Evolutionary conservation across 1,139 yeast species (phyloP), one percentile per base, ranked within the genome.

Genomic region (Saccharomycopsis phalli): DNA sequence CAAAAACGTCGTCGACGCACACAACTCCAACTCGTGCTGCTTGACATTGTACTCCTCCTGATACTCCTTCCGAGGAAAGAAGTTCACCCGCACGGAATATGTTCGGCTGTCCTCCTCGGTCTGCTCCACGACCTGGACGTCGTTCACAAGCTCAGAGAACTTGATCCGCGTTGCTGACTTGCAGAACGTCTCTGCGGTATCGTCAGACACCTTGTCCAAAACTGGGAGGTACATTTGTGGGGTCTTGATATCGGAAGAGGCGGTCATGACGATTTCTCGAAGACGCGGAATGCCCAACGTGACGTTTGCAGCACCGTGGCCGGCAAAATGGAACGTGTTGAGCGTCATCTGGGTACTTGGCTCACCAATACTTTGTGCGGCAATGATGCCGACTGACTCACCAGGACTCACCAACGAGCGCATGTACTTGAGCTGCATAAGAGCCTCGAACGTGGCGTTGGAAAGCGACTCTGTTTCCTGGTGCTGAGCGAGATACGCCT

Each of bases 281-380:
- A 93, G 81, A 76, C 99, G 95, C 37, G 99, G 99, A 59, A 93
- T 93, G 81, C 99, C 99, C 57, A 93, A 73, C 1, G 99, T 93
- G 51, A 93, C 99, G 63, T 93, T 93, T 38, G 98, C 98, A 45
- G 98, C 99, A 76, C 99, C 99, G 67, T 93, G 98, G 61, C 99
- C 99, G 53, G 99, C 99, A 58, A 93, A 93, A 69, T 93, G 99
- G 94, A 93, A 93, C 42, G 99, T 93, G 63, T 93, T 93, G 57
- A 93, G 74, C 17, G 99, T 93, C 99, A 93, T 93, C 68, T 93
- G 99, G 4, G 99, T 93, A 3, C 97, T 87, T 39, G 99, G 99
- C 65, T 93, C 99, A 66, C 99, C 99, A 59, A 93, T 81, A 43
- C 97, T 88, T 65, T 93, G 97, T 31, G 97, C 83, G 7, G 98